phyloP scores from a whole-genome alignment of 2,329 filamentous ascomycete species.

The Colletotrichum lini region DNA sequence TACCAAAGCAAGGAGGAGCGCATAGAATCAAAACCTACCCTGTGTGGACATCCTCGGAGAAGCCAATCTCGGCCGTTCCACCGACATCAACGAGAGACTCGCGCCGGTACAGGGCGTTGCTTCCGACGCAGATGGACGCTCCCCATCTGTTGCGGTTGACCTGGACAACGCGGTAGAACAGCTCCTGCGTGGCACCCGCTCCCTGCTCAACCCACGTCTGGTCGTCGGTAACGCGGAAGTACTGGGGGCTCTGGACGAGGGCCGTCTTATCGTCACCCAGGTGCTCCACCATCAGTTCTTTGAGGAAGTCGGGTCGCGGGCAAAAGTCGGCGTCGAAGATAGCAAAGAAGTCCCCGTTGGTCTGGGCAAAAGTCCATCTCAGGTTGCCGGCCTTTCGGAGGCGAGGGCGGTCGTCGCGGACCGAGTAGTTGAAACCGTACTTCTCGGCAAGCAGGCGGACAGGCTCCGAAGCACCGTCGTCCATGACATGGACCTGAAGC shows the following conservation, averaged over 20 bases:
- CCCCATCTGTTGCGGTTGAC: conserved; percentile 58
- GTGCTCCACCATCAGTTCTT: conserved; percentile 56
- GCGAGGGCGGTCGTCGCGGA: conserved; percentile 57
- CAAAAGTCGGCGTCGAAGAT: conserved; percentile 62
- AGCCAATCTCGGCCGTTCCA: conserved; percentile 59
- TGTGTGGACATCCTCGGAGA: conserved; percentile 61
- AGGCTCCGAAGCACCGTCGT: conserved; percentile 53
- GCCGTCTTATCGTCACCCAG: conserved; percentile 55
- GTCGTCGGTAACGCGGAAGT: conserved; percentile 55
- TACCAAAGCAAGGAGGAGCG: too few relatives aligned
- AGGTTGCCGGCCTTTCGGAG: conserved; percentile 60
- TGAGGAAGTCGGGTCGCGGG: conserved; percentile 56
- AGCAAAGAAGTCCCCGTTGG: conserved; percentile 56
- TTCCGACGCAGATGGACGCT: conserved; percentile 59
- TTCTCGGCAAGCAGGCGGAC: conserved; percentile 50
- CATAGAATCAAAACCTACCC: conserved; percentile 47
- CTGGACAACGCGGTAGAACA: conserved; percentile 60
- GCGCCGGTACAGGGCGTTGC: conserved; percentile 58
- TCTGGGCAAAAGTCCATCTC: conserved; percentile 57
- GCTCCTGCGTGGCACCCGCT: conserved; percentile 57
- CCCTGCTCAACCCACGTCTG: conserved; percentile 62
- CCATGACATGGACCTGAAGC: conserved; percentile 57
- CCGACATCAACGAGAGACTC: conserved; percentile 57
- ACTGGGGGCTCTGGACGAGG: conserved; percentile 59
- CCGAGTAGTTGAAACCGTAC: conserved; percentile 57